A percentile compares a stretch with the other conserved stretches of the same genome.
phyloP scores from a whole-genome alignment of 2,329 filamentous ascomycete genomes.

The Cucurbitaria berberidis region DNA sequence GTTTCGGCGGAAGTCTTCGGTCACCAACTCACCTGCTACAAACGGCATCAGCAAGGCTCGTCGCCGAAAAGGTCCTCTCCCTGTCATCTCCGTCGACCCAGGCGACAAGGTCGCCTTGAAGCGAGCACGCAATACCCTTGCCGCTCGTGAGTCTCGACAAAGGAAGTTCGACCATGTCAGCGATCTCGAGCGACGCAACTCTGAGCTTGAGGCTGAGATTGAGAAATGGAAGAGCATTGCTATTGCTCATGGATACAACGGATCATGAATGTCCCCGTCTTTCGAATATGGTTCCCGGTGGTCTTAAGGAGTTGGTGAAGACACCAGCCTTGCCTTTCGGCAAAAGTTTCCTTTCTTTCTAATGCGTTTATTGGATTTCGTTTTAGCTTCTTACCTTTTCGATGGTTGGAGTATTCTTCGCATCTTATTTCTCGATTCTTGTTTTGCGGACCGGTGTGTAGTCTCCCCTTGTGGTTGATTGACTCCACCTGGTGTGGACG shows the following conservation, averaged over 20 bases:
- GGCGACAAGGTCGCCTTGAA: conserved; percentile 81
- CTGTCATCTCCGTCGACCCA: conserved; percentile 78
- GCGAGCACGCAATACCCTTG: conserved; percentile 90
- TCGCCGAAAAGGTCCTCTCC: conserved; percentile 80
- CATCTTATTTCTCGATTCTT: conserved; percentile 15
- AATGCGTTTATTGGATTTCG: conserved; percentile 9
- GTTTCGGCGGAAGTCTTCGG: conserved; percentile 50
- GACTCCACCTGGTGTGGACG: conserved; percentile 45
- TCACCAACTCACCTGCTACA: conserved; percentile 59
- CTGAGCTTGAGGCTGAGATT: conserved; percentile 64
- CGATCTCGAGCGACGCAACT: conserved; percentile 75
- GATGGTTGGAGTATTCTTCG: conserved; percentile 14
- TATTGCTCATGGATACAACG: conserved; percentile 46
- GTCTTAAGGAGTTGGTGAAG: conserved; percentile 48
- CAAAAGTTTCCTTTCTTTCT: conserved; percentile 33
- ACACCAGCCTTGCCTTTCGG: conserved; percentile 33
- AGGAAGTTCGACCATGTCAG: conserved; percentile 81
- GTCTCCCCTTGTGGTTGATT: conserved; percentile 46
- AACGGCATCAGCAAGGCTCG: conserved; percentile 74
- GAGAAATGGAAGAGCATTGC: conserved; percentile 53
- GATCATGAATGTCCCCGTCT: conserved; percentile 41
- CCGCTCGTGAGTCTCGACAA: conserved; percentile 89
- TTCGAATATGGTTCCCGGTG: conserved; percentile 36
- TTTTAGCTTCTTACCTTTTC: conserved; percentile 7
- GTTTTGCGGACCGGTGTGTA: conserved; percentile 36